Conservation (phyloP, 2,329 filamentous ascomycete species). For the Epichloe bromicola region DNA sequence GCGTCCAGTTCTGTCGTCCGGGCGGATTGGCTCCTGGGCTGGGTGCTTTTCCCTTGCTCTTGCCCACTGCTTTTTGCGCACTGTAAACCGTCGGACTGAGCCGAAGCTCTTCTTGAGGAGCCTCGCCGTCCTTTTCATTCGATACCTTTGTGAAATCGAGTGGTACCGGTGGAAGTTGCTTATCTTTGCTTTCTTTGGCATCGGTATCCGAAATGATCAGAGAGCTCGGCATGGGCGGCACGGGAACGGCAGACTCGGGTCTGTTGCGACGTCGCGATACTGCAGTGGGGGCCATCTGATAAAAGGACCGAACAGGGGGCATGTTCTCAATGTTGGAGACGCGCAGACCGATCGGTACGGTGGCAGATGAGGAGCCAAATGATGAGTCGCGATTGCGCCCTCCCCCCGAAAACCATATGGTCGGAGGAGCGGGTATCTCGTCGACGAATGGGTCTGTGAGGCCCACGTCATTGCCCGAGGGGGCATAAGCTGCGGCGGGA, state of each 20-base stretch:
- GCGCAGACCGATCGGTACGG: constrained; percentile 58
- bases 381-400: constrained; percentile 43
- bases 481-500: constrained; percentile 16
- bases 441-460: constrained; percentile 1
- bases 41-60: not conserved
- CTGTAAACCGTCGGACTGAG: constrained; percentile 42
- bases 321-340: constrained; percentile 47
- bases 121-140: constrained; percentile 3
- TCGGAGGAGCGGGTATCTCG: constrained; percentile 28
- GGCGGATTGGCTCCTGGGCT: not conserved
- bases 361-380: constrained; percentile 51
- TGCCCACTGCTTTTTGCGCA: constrained; percentile 15
- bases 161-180: constrained; percentile 24
- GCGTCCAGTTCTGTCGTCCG: not conserved
- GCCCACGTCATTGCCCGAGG: constrained; percentile 1
- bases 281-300: not conserved
- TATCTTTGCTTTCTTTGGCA: not conserved
- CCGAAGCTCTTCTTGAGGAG: constrained; percentile 18
- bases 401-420: constrained; percentile 25
- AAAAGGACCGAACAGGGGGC: constrained; percentile 15
- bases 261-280: not conserved
- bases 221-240: not conserved
- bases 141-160: constrained; percentile 1
- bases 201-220: not conserved
- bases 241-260: not conserved